phyloP scores from a whole-genome alignment of 139 green algal species.

The Dunaliella primolecta region DNA sequence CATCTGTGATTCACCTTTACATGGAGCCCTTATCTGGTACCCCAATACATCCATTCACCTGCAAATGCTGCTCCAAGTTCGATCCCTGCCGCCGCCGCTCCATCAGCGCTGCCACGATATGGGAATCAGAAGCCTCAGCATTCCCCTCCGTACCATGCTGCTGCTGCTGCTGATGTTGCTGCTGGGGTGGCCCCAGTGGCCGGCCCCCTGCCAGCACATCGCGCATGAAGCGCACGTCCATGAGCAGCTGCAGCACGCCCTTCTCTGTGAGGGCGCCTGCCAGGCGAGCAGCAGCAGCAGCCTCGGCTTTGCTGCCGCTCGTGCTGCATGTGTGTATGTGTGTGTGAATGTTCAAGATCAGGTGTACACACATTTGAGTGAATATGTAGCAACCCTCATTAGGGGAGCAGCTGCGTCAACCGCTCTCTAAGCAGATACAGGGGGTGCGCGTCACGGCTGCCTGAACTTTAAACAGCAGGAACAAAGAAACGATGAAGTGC shows the following conservation, averaged over 20 bases:
- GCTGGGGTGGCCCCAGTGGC: constrained; percentile 21
- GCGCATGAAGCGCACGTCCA: constrained; percentile 78
- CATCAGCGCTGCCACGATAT: constrained; percentile 23
- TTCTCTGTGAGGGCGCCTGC: constrained; percentile 61
- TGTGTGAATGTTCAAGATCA: neutral
- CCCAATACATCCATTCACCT: too few species aligned
- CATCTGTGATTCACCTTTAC: too few species aligned
- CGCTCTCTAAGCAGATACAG: too few species aligned
- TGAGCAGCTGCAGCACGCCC: constrained; percentile 87
- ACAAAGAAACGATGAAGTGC: too few species aligned
- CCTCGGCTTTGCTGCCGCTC: neutral
- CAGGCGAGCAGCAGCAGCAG: constrained; percentile 8
- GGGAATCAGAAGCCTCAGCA: neutral
- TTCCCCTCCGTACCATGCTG: neutral
- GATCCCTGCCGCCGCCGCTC: constrained; percentile 26
- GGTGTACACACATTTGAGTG: neutral
- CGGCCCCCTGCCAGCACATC: constrained; percentile 66
- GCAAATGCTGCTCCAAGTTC: constrained; percentile 50
- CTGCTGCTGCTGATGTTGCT: constrained; percentile 11
- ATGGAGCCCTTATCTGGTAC: too few species aligned
- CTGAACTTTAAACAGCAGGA: too few species aligned
- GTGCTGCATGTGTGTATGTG: neutral
- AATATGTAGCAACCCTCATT: too few species aligned
- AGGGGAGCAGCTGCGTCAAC: too few species aligned
- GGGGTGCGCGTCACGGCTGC: neutral